Conservation (phyloP, 768 basidiomycete species). For the Russula emetica region DNA sequence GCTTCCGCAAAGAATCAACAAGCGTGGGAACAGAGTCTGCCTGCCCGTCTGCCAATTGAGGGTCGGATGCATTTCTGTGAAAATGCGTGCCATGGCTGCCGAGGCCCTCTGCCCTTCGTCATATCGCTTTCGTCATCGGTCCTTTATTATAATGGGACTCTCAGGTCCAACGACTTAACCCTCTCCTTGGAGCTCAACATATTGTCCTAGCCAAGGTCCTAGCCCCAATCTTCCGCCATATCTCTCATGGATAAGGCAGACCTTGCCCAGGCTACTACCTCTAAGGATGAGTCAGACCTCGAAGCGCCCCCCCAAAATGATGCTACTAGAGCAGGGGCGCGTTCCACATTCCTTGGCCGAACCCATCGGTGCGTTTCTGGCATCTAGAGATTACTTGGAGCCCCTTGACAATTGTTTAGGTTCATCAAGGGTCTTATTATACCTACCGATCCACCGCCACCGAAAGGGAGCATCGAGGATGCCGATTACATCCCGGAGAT, state of each 20-base stretch:
- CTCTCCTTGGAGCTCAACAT: background rate
- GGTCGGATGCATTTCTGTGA: too few relatives aligned
- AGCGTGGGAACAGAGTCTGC: too few relatives aligned
- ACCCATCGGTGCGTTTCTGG: slow-evolving; percentile 11
- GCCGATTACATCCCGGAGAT: slow-evolving; percentile 61
- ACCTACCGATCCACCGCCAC: slow-evolving; percentile 36
- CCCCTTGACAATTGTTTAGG: slow-evolving; percentile 3
- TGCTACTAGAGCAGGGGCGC: background rate
- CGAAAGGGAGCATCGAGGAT: slow-evolving; percentile 55
- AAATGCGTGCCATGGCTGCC: too few relatives aligned
- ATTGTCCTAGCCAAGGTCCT: background rate
- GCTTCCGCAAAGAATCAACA: too few relatives aligned
- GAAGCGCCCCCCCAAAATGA: background rate
- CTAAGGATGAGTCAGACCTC: slow-evolving; percentile 6
- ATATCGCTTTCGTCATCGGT: slow-evolving; percentile 13
- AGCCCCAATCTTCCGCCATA: background rate
- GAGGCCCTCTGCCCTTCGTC: too few relatives aligned
- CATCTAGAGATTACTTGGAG: background rate
- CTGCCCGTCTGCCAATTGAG: too few relatives aligned
- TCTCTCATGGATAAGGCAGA: slow-evolving; percentile 8
- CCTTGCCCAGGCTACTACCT: background rate
- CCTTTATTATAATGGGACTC: background rate
- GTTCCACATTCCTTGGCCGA: background rate
- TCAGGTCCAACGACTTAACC: background rate
- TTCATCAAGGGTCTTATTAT: slow-evolving; percentile 24